Evolutionary conservation across 257 asterid genomes (phyloP), one percentile per base, ranked within the genome.

Genomic region (Nicotiana undulata): DNA sequence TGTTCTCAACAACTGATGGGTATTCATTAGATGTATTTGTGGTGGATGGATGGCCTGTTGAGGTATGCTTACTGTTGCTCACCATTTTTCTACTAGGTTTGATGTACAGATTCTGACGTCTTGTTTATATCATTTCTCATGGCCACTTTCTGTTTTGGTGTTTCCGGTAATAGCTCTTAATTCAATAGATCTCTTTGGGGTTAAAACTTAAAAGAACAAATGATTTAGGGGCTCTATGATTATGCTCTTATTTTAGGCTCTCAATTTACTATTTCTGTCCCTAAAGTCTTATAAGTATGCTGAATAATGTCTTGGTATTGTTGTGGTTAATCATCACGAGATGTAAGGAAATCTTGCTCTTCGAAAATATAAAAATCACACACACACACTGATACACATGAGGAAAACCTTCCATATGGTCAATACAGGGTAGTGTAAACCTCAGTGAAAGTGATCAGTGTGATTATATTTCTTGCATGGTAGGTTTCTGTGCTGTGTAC

Each of bases 11-110:
- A 51, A 84, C 83, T 15, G 99, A 95, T 89, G 97, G 97, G 83
- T 95, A 91, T 86, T 95, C 98, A 17, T 85, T 95, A 81, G 97
- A 92, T 77, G 97, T 93, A 59, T 95, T 95, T 89, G 97, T 91
- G 86, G 98, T 95, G 67, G 99, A 95, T 82, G 99, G 99, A 83
- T 95, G 98, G 99, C 91, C 88, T 79, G 76, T 80, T 68, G 98
- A 93, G 99, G 99, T 95, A 92, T 66, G 99, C 93, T 91, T 89
- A 64, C 76, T 81, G 32, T 55, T 72, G 22, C 83, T n/a, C 26
- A 17, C 56, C 75, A 51, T 29, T 31, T 84, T 74, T 28, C 63
- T 82, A 68, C 34, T 77, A 68, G 59, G 82, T 75, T 78, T 84
- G 56, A 56, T 49, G 24, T 49, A 74, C 34, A 24, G 12, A 49